Evolutionary conservation across 2,329 filamentous ascomycete species (phyloP).

Genomic region (Teratosphaeria viscida): DNA sequence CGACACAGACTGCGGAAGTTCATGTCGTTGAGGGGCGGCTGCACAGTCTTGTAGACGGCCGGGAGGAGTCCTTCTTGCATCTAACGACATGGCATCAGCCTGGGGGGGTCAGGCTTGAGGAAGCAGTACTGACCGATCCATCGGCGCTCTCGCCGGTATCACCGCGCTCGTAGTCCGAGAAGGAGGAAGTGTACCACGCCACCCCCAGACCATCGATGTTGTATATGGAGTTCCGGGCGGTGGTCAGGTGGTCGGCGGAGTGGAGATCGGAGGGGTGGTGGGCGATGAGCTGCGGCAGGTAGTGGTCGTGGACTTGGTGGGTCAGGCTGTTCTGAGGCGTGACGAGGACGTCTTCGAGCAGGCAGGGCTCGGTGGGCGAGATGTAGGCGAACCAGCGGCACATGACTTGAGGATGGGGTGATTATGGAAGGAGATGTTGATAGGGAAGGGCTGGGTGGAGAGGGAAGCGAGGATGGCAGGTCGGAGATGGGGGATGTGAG

Average conservation of each 20-base stretch:
- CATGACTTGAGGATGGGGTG: not conserved
- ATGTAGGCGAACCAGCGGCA: slow-evolving; percentile 47
- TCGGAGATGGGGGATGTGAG: not conserved
- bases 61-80: slow-evolving; percentile 16
- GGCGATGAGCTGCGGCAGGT: slow-evolving; percentile 42
- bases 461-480: not conserved
- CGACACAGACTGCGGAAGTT: slow-evolving; percentile 44
- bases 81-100: not conserved
- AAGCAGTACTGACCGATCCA: slow-evolving; percentile 6
- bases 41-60: slow-evolving; percentile 41
- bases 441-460: not conserved
- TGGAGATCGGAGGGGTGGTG: slow-evolving; percentile 35
- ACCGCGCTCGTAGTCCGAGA: slow-evolving; percentile 30
- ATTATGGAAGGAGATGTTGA: not conserved
- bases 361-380: slow-evolving; percentile 41
- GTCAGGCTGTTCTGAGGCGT: slow-evolving; percentile 33
- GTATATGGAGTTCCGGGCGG: slow-evolving; percentile 41
- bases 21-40: slow-evolving; percentile 42
- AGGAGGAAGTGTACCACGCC: slow-evolving; percentile 42
- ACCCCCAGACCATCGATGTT: slow-evolving; percentile 48
- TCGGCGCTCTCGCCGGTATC: slow-evolving; percentile 16
- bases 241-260: slow-evolving; percentile 34
- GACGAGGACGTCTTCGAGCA: slow-evolving; percentile 46
- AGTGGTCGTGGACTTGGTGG: slow-evolving; percentile 43
- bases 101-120: not conserved